Evolutionary conservation across 257 asterid genomes (phyloP).

Genomic region (Solanum rostratum): DNA sequence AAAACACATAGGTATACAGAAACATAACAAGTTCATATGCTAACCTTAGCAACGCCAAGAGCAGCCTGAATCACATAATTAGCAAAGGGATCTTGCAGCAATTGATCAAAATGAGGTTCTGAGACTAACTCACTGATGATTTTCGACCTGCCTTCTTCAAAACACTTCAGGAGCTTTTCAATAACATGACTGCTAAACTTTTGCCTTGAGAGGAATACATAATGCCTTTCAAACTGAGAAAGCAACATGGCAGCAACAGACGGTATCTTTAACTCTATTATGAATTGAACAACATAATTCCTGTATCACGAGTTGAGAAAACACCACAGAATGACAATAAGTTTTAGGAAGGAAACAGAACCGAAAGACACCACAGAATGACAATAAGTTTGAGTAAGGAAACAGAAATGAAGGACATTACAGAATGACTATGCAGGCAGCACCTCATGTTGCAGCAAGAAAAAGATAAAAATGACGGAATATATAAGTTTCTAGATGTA

Average conservation of each 20-base stretch:
- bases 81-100: constrained; percentile 35
- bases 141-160: constrained; percentile 10
- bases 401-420: background rate
- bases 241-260: constrained; percentile 12
- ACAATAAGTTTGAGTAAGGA: background rate
- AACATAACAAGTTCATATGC: background rate
- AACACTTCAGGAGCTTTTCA: constrained; percentile 23
- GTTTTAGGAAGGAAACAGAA: background rate
- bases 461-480: background rate
- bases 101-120: constrained; percentile 17
- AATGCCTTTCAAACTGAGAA: constrained; percentile 25
- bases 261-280: constrained; percentile 27
- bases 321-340: background rate
- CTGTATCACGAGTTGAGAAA: constrained; percentile 10
- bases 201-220: constrained; percentile 24
- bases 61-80: constrained; percentile 40
- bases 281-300: constrained; percentile 37
- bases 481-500: background rate
- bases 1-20: background rate
- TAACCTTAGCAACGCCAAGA: constrained; percentile 27
- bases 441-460: background rate
- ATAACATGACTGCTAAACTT: constrained; percentile 40
- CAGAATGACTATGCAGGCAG: background rate
- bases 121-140: constrained; percentile 21
- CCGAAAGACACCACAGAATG: background rate